A percentile compares a stretch with the other conserved stretches of the same genome.
These are phyloP conservation scores for Umbilicus rupestris DNA, from an alignment of 164 flowering plant species.

Conservation along the genomic window DNA sequence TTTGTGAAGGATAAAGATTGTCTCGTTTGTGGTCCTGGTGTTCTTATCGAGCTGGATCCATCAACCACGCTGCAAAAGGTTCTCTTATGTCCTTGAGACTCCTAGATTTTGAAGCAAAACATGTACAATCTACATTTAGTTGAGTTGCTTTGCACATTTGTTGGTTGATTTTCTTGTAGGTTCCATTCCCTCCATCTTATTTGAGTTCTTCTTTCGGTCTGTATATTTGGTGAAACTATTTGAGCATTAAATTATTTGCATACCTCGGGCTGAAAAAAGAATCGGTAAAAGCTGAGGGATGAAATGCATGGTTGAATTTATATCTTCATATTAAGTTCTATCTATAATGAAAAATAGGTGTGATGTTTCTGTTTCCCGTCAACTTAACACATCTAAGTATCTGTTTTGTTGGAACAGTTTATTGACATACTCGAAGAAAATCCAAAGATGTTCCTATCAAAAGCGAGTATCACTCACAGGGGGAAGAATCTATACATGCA, in stretches of 20 bases:
- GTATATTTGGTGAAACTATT: neutral
- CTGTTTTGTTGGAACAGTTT: conserved; percentile 40
- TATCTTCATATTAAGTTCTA: neutral
- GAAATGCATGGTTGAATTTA: neutral
- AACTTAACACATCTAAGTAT: neutral
- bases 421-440: conserved; percentile 68
- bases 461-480: conserved; percentile 53
- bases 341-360: neutral
- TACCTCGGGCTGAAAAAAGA: neutral
- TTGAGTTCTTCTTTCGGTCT: neutral
- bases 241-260: neutral
- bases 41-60: conserved; percentile 78
- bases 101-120: neutral
- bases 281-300: neutral
- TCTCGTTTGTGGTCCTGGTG: conserved; percentile 93
- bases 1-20: conserved; percentile 81
- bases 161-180: neutral
- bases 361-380: neutral
- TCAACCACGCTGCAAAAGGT: conserved; percentile 75
- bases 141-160: no score
- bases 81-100: neutral
- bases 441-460: conserved; percentile 57
- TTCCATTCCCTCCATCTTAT: neutral
- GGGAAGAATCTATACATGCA: conserved; percentile 88
- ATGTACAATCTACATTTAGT: no score